A percentile compares a stretch with the other conserved stretches of the same genome.
Conservation (phyloP, 305 asterid species). For the Ilex paraguariensis region DNA sequence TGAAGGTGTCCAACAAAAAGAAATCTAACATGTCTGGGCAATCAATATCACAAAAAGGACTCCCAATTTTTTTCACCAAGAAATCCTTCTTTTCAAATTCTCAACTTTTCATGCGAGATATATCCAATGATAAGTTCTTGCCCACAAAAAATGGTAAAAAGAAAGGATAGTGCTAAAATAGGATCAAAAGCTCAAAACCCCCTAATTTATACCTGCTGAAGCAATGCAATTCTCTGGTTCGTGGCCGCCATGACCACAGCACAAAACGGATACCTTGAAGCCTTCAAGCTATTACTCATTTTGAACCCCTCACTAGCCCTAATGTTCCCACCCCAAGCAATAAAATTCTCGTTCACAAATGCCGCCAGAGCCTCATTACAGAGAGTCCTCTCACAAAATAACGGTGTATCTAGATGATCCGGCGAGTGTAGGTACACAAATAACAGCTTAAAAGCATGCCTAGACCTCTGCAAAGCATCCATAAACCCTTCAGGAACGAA, state of each 20-base stretch:
- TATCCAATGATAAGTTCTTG: too few species aligned
- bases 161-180: background rate
- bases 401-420: slow-evolving; percentile 80
- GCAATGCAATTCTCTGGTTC: slow-evolving; percentile 87
- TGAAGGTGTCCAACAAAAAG: too few species aligned
- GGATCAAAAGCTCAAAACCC: background rate
- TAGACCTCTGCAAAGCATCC: slow-evolving; percentile 93
- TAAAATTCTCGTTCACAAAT: slow-evolving; percentile 86
- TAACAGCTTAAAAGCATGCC: slow-evolving; percentile 72
- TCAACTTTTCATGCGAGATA: too few species aligned
- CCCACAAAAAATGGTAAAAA: background rate
- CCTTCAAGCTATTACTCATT: slow-evolving; percentile 96
- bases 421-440: slow-evolving; percentile 98
- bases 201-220: slow-evolving; percentile 55
- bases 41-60: too few species aligned
- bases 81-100: too few species aligned
- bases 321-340: slow-evolving; percentile 92
- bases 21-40: too few species aligned
- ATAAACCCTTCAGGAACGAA: slow-evolving; percentile 79
- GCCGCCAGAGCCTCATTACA: slow-evolving; percentile 63
- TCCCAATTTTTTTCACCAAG: too few species aligned
- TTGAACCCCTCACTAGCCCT: slow-evolving; percentile 93
- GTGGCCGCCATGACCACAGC: slow-evolving; percentile 97
- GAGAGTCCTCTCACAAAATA: slow-evolving; percentile 67
- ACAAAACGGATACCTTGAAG: slow-evolving; percentile 84